Evolutionary conservation across 805 yeast genomes (phyloP).

Genomic region (Pichia heedii): DNA sequence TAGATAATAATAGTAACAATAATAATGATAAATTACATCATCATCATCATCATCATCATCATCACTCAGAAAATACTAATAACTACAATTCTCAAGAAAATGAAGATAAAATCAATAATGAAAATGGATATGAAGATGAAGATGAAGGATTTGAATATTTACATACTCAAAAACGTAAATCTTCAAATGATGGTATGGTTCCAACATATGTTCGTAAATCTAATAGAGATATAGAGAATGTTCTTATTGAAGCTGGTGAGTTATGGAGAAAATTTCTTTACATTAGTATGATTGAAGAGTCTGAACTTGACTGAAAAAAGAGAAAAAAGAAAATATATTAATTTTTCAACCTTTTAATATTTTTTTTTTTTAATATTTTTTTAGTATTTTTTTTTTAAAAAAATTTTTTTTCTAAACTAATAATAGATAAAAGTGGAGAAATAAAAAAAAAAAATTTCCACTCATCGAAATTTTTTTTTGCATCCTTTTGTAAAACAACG

Average conservation of each 20-base stretch:
- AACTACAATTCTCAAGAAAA: no score
- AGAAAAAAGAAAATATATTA: no score
- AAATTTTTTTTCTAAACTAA: no score
- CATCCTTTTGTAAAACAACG: no score
- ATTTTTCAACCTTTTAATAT: no score
- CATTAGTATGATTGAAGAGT: conserved; percentile 43
- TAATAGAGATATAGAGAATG: conserved; percentile 55
- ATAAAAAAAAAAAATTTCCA: neutral
- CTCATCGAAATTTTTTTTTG: no score
- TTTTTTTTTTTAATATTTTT: neutral
- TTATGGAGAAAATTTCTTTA: conserved; percentile 80
- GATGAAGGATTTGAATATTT: neutral
- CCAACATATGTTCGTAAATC: conserved; percentile 14
- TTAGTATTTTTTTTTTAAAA: neutral
- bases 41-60: neutral
- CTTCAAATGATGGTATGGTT: neutral
- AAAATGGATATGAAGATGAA: no score
- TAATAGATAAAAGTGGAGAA: neutral
- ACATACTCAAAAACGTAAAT: neutral
- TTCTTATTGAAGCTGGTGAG: conserved; percentile 74
- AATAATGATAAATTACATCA: conserved; percentile 1
- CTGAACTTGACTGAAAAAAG: conserved; percentile 1
- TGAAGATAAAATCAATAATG: no score
- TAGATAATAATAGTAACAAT: neutral
- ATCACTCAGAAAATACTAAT: no score